Evolutionary conservation across 306 rosid species (phyloP).

Genomic region (Quercus dentata): DNA sequence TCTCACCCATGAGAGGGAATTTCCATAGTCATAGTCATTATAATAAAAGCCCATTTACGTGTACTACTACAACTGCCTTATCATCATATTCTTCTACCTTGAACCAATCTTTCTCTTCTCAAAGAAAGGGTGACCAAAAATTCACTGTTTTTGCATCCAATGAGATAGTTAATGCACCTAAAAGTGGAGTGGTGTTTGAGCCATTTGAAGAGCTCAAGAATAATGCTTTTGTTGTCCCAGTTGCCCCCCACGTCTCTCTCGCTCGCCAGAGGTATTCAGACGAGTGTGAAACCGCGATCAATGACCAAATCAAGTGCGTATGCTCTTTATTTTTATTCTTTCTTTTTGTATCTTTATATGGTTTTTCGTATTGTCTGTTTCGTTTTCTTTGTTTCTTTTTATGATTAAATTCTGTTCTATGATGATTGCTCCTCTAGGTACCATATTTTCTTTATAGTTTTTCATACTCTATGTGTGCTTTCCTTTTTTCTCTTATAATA

Average conservation of each 20-base stretch:
- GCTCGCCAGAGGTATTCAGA: constrained; percentile 35
- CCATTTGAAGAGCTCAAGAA: constrained; percentile 54
- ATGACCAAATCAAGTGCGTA: constrained; percentile 51
- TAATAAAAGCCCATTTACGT: neutral
- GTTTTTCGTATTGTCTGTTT: neutral
- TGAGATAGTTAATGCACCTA: neutral
- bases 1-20: constrained; percentile 20
- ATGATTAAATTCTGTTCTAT: no score
- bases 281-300: constrained; percentile 41
- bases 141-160: constrained; percentile 32
- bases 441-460: no score
- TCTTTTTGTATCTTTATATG: neutral
- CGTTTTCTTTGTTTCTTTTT: neutral
- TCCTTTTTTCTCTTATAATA: no score
- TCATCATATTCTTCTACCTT: neutral
- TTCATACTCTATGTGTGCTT: no score
- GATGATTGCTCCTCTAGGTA: no score
- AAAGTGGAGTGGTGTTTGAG: constrained; percentile 38
- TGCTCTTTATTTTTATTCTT: neutral
- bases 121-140: constrained; percentile 11
- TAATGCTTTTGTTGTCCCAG: constrained; percentile 27
- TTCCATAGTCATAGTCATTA: neutral
- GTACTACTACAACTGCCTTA: neutral
- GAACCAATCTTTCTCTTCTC: constrained; percentile 12
- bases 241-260: constrained; percentile 36